Conservation (phyloP, 1,284 basidiomycete species). For the Volvariella volvacea region DNA sequence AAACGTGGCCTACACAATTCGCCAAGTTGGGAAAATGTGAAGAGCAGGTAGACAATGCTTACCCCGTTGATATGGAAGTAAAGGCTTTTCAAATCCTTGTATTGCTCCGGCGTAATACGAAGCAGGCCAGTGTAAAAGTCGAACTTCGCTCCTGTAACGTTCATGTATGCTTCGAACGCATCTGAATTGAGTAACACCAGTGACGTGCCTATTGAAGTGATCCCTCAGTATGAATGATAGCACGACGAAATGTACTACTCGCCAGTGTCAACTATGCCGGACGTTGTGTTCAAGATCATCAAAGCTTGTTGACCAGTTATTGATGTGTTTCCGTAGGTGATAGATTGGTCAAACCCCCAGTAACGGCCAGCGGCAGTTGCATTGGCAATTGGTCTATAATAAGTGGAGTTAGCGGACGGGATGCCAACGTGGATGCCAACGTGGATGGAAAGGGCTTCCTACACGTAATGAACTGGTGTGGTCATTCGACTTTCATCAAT, state of each 20-base stretch:
- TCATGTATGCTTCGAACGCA: conserved; percentile 3
- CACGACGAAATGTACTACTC: neutral
- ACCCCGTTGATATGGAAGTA: conserved; percentile 43
- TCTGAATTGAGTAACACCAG: conserved; percentile 6
- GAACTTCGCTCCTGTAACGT: conserved; percentile 5
- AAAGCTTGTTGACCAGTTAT: conserved; percentile 1
- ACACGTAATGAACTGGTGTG: neutral
- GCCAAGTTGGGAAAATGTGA: conserved; percentile 13
- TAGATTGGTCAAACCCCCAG: conserved; percentile 27
- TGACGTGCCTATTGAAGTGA: conserved; percentile 5
- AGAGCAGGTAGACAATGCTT: conserved; percentile 4
- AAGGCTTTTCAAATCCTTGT: conserved; percentile 20
- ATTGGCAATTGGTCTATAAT: conserved; percentile 21
- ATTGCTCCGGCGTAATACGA: conserved; percentile 5
- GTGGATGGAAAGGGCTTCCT: neutral
- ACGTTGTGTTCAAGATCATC: conserved; percentile 9
- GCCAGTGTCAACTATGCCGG: conserved; percentile 17
- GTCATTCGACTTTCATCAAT: neutral
- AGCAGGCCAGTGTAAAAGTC: conserved; percentile 8
- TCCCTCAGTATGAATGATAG: neutral
- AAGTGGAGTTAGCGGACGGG: neutral
- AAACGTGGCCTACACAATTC: conserved; percentile 21
- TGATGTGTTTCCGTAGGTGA: conserved; percentile 16
- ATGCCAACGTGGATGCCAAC: neutral
- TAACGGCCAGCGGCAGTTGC: conserved; percentile 21